Base-by-base conservation (phyloP, 176 grass and related monocot species). In the Melocanna baccifera region DNA sequence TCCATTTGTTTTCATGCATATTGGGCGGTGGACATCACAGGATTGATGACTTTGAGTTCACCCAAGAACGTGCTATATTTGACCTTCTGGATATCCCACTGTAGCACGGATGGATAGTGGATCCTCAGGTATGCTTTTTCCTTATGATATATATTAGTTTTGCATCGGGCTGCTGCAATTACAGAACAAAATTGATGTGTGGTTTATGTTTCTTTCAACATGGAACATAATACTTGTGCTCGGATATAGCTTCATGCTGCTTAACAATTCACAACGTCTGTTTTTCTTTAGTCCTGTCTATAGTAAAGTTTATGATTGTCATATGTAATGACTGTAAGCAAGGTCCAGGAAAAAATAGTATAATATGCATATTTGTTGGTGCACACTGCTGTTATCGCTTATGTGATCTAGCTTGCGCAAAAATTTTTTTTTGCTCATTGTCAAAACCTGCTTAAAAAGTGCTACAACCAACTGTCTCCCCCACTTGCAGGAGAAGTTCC, bases 1-100 rank as follows among this genome's bases (percentile, higher is more conserved):
- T 63, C 65, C 42, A n/a, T 51, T 43, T 79, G 45, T 51, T 75
- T 48, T 73, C 34, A 84, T 22, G 82, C 56, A 68, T 64, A 19
- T 52, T 77, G 59, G 14, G 39, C 23, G 72, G 7, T 62, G 20
- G 9, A 65, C 59, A 16, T 62, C 86, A 71, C 78, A 99, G 97
- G 91, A 89, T 99, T 10, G 84, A 94, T 88, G 93, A 99, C 84
- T 99, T 99, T 86, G 96, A 99, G 78, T 99, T 99, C 83, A 99
- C 96, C 52, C 75, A 83, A 59, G 93, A 99, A 80, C 88, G 96
- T 50, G 89, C 96, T 64, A 99, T 99, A 86, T 99, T 99, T 86
- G 96, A 99, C 79, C 96, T 99, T 83, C 88, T 99, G 1, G 93
- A 96, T 89, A 96, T 99, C 71, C 91, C 93, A 10, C 52, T 99